Evolutionary conservation across 2,329 filamentous ascomycete species (phyloP).

Genomic region (Neonectria neomacrospora): DNA sequence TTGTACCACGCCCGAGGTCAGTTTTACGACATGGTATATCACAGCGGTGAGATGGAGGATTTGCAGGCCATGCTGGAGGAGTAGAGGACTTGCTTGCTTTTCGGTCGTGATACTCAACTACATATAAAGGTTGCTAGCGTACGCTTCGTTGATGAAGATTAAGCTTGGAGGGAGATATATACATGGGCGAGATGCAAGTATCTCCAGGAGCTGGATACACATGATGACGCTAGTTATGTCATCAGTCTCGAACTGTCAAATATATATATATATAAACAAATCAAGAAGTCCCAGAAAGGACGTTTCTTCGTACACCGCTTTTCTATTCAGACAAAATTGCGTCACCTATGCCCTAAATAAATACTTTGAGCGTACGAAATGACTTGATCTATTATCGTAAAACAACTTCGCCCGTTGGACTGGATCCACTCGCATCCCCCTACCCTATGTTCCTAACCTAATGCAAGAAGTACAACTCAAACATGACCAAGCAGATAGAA

Average conservation of each 20-base stretch:
- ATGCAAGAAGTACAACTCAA: background rate
- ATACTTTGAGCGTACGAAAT: background rate
- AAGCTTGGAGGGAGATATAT: background rate
- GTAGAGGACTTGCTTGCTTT: background rate
- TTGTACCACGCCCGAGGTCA: constrained; percentile 57
- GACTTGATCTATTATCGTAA: background rate
- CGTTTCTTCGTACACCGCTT: background rate
- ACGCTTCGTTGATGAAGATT: background rate
- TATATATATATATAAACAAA: background rate
- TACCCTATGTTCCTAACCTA: background rate
- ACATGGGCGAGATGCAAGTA: background rate
- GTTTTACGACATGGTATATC: constrained; percentile 66
- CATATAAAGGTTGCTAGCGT: background rate
- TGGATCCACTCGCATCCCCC: background rate
- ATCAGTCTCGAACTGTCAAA: background rate
- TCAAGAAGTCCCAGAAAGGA: background rate
- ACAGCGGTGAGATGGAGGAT: constrained; percentile 64
- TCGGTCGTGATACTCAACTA: background rate
- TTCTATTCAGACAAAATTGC: no score
- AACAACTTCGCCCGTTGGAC: background rate
- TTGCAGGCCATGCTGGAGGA: constrained; percentile 51
- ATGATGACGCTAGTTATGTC: background rate
- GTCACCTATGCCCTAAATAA: background rate
- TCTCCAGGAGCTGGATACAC: background rate
- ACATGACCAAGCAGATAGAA: background rate